Base-by-base conservation (phyloP, 768 basidiomycete species). In the Daedaleopsis nitida region DNA sequence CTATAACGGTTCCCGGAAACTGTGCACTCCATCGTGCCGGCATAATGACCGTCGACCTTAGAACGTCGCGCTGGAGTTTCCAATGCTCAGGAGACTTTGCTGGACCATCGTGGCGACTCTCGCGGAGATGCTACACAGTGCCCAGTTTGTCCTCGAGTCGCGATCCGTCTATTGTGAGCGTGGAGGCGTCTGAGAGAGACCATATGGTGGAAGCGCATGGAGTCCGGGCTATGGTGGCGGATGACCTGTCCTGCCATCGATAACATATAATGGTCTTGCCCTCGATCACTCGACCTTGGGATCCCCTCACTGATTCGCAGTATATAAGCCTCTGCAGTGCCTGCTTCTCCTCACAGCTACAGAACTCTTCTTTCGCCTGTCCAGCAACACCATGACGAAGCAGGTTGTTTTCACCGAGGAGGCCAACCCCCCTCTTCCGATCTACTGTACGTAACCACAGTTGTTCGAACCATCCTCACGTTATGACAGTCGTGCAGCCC, bases 381-480 rank as follows among this genome's bases (percentile, higher is more conserved):
- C 12, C 48, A 12, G 44, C 34, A 34, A 13, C 55, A 44, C 19
- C 57, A 75, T 76, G 73, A 62, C 69, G 16, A 76, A 72, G 67
- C 65, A 69, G 19, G 54, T 69, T 52, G 57, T 78, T 14, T 69
- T 66, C 62, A 59, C 67, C 27, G 35, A 67, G 52, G 70, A 73
- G 21, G 77, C 77, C 2, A 37, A 69, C 49, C 78, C 76, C 8
- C 68, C 74, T 19, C 66, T 77, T n/a, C 70, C 75, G 0, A 55
- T 70, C 32, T 77, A 69, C 62, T 78, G 76, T 77, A 45, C 38
- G 71, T 24, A 16, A 12, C 2, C 19, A 10, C 38, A 32, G 27
- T 5, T 5, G 5, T 13, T 17, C 39, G 23, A 24, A 4, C 5
- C 21, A 19, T 3, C 24, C 12, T 12, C 3, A 5, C 23, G 24